Base-by-base conservation (phyloP, 257 asterid species). In the Solanum medicagineum region DNA sequence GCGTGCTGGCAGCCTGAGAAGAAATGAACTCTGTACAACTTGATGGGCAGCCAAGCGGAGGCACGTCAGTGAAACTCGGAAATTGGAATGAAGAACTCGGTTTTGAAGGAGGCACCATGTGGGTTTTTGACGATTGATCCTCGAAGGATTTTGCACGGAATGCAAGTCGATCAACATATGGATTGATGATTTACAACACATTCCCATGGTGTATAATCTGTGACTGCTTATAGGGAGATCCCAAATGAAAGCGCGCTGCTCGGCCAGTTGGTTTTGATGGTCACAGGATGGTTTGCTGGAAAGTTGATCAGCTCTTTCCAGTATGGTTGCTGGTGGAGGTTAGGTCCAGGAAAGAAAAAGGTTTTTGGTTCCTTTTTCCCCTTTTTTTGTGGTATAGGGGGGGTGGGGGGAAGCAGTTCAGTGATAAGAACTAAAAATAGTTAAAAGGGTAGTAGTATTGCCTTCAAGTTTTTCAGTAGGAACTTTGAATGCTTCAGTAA, bases 1-100 rank as follows among this genome's bases (percentile, higher is more conserved):
- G 90, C 90, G 84, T 92, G 87, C 88, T 88, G 99, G 98, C 97
- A 95, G 97, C 95, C 95, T 91, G 98, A 96, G 93, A 95, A 96
- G 95, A 94, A 94, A 88, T 94, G 97, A 93, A 63, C 56, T 87
- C 68, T 56, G 47, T 51, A 51, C 63, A 53, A 26, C 83, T 77
- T 77, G 83, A 77, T 53, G 83, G 83, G 56, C 82, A 14, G 47
- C 83, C 62, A 26, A 49, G 10, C 22, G 17, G 49, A 51, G 83
- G 83, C 49, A 4, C 47, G 10, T 51, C 63, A 77, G 20, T 15
- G 65, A 26, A 77, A 17, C 36, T 51, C 49, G 11, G 42, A 75
- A 77, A 45, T 77, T 84, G 65, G 86, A 75, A 57, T 3, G 80
- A 51, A 85, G 88, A 84, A 80, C 44, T 81, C 85, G 19, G 22